Conservation (phyloP, 106 monocot species). For the Vanilla planifolia region DNA sequence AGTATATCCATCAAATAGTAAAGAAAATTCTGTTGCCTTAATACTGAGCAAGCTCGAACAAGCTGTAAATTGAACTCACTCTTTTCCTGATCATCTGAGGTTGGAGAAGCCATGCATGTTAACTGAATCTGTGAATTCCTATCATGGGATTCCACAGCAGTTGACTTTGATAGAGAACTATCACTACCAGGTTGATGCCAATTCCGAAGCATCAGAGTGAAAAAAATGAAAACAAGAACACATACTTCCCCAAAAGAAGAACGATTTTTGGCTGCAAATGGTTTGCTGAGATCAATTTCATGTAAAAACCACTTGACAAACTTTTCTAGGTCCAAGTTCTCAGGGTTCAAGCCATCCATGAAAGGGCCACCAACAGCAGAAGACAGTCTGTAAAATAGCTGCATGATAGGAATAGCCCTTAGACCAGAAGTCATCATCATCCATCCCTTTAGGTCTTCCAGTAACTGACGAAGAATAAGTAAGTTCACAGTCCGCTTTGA, state of each 20-base stretch:
- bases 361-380: conserved; percentile 96
- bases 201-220: conserved; percentile 96
- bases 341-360: conserved; percentile 85
- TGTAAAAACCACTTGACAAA: conserved; percentile 91
- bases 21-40: conserved; percentile 79
- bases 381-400: conserved; percentile 87
- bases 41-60: conserved; percentile 63
- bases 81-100: conserved; percentile 62
- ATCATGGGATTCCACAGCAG: conserved; percentile 49
- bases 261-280: conserved; percentile 55
- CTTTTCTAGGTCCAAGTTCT: conserved; percentile 78
- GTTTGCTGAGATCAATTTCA: conserved; percentile 69
- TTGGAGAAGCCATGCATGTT: conserved; percentile 17
- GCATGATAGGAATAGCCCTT: conserved; percentile 90
- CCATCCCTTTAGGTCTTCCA: conserved; percentile 90
- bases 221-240: conserved; percentile 92
- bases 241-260: conserved; percentile 74
- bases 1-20: conserved; percentile 95
- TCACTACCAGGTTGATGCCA: conserved; percentile 98
- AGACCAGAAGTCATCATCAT: conserved; percentile 78
- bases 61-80: conserved; percentile 89
- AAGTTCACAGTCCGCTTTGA: conserved; percentile 92
- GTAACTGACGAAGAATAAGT: conserved; percentile 62
- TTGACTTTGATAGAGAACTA: conserved; percentile 47
- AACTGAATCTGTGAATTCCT: conserved; percentile 37